These are phyloP conservation scores for Vigna angularis DNA, from an alignment of 306 rosid genomes.

Conservation along the genomic window DNA sequence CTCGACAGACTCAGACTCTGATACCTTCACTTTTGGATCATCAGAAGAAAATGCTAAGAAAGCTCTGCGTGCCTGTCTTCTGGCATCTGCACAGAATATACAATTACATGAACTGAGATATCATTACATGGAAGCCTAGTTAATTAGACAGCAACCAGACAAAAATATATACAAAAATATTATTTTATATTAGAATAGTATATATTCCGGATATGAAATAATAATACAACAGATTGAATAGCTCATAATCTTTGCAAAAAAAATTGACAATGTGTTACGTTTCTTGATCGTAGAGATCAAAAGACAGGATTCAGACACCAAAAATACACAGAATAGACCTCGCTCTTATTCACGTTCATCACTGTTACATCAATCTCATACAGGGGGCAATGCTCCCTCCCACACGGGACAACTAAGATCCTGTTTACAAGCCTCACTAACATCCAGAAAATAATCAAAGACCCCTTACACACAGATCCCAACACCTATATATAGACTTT, in stretches of 20 bases:
- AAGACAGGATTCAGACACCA: no score
- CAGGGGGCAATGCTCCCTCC: no score
- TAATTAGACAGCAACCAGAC: constrained; percentile 37
- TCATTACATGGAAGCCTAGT: constrained; percentile 31
- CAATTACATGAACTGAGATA: constrained; percentile 22
- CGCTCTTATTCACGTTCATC: no score
- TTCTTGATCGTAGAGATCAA: no score
- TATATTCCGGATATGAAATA: constrained; percentile 8
- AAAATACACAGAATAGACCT: no score
- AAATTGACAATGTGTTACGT: no score
- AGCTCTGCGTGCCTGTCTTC: constrained; percentile 92
- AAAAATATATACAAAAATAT: constrained; percentile 30
- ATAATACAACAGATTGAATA: neutral
- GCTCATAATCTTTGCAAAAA: neutral
- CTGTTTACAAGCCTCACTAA: no score
- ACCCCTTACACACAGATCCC: no score
- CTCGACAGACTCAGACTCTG: constrained; percentile 54
- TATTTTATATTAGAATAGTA: constrained; percentile 3
- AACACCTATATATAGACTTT: no score
- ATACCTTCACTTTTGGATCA: constrained; percentile 52
- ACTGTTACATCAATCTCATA: no score
- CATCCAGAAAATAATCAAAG: no score
- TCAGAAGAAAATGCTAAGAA: constrained; percentile 82
- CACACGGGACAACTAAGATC: no score
- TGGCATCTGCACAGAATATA: constrained; percentile 68